Base-by-base conservation (phyloP, 2,329 filamentous ascomycete genomes). In the Trichoderma guizhouense region DNA sequence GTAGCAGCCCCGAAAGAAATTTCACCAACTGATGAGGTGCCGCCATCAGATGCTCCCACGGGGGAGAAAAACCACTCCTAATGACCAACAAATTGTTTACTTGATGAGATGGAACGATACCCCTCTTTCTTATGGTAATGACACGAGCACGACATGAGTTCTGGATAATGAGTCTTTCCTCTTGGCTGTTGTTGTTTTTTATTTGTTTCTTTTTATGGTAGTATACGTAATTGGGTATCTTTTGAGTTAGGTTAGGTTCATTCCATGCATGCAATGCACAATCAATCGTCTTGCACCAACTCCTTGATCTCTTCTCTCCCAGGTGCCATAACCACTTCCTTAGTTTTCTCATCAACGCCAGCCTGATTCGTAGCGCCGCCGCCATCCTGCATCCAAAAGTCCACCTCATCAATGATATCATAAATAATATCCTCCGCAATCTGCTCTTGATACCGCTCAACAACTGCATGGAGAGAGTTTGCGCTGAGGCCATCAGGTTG, bases 381-480 rank as follows among this genome's bases (percentile, higher is more conserved):
- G 28, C 87, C 87, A 74, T 94, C 93, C 78, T 93, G 89, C 80
- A 91, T 86, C 91, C 90, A 97, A 83, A 93, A 96, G 83, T 97
- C 94, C 63, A 97, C 93, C 82, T 99, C 96, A 78, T 99, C 96
- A 36, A 98, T 87, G 68, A 99, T 88, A 81, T 99, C 96, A 80
- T 94, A 97, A 34, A 97, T 88, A 28, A 98, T 86, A 78, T 99
- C 96, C 82, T 99, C 96, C 15, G 92, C 94, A 73, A 99, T 95
- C 83, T 98, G 95, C 79, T 99, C 95, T 72, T 90, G 89, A 81
- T 94, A 98, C 36, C 96, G 89, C 73, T 97, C 93, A 8, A 89
- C 88, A 26, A 97, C 84, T 0, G 93, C 85, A 39, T 89, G 86
- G 1, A 91, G 76, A 68, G 76, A 79, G n/a, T 78, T 77, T 30